These are phyloP conservation scores for Bisporella sp. DNA, from an alignment of 2,329 filamentous ascomycete species.

Conservation along the genomic window DNA sequence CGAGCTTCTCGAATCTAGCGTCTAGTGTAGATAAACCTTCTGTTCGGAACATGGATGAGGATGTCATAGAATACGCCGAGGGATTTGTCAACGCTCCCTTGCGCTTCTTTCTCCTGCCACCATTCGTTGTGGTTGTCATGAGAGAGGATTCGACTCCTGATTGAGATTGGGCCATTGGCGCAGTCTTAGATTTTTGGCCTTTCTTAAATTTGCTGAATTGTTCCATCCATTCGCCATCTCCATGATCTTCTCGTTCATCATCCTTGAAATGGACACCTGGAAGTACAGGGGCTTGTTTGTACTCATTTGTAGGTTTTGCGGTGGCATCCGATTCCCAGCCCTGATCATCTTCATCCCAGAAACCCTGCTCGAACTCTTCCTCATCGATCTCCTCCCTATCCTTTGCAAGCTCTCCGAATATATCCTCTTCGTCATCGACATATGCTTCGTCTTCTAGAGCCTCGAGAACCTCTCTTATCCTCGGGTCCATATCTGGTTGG, in stretches of 20 bases:
- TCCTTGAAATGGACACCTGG: constrained; percentile 38
- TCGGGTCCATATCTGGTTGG: constrained; percentile 95
- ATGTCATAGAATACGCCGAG: constrained; percentile 87
- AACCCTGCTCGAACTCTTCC: constrained; percentile 68
- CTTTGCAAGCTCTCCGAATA: constrained; percentile 69
- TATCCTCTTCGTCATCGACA: constrained; percentile 74
- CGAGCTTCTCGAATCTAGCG: constrained; percentile 83
- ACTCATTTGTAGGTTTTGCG: constrained; percentile 61
- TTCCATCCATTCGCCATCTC: constrained; percentile 77
- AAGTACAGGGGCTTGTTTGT: constrained; percentile 31
- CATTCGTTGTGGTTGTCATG: constrained; percentile 70
- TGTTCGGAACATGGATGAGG: constrained; percentile 77
- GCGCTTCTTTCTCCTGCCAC: constrained; percentile 83
- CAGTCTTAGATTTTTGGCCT: constrained; percentile 50
- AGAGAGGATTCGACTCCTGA: constrained; percentile 64
- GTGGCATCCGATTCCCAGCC: constrained; percentile 96
- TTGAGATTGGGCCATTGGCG: constrained; percentile 37
- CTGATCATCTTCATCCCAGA: constrained; percentile 56
- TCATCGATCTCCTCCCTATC: constrained; percentile 69
- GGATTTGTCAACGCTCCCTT: constrained; percentile 88
- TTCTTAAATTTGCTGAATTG: constrained; percentile 95
- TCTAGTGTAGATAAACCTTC: constrained; percentile 83
- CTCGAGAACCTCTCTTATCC: constrained; percentile 83
- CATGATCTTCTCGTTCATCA: constrained; percentile 50
- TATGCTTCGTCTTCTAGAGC: constrained; percentile 94